These are phyloP conservation scores for Mycena capillaripes DNA, from an alignment of 768 basidiomycete genomes.

Conservation along the genomic window DNA sequence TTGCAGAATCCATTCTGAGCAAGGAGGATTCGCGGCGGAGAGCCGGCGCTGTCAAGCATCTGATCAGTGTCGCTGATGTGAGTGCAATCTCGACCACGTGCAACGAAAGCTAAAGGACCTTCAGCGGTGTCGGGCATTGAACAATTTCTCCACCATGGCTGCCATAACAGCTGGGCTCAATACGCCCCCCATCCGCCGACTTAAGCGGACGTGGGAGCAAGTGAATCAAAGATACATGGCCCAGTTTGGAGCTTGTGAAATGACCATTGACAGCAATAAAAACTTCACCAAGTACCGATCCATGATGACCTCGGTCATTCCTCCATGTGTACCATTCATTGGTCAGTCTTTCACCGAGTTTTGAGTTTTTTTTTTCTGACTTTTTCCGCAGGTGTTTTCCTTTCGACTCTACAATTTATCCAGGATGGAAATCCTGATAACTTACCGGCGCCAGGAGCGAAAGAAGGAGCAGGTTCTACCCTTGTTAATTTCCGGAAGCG, in stretches of 20 bases:
- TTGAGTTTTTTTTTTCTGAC: conserved; percentile 25
- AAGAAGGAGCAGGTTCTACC: conserved; percentile 43
- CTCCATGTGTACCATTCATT: conserved; percentile 97
- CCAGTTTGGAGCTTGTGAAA: conserved; percentile 84
- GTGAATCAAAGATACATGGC: conserved; percentile 82
- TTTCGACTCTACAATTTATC: conserved; percentile 97
- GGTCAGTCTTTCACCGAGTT: conserved; percentile 63
- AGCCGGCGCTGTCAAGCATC: conserved; percentile 86
- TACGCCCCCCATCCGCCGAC: conserved; percentile 90
- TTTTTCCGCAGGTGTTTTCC: conserved; percentile 82
- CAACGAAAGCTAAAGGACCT: conserved; percentile 24
- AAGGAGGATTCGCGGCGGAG: conserved; percentile 89
- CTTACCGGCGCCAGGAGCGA: conserved; percentile 53
- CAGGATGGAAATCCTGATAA: conserved; percentile 96
- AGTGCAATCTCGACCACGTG: conserved; percentile 45
- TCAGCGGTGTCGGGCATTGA: conserved; percentile 88
- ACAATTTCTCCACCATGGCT: conserved; percentile 98
- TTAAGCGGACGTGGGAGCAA: conserved; percentile 95
- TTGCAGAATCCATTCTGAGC: conserved; percentile 84
- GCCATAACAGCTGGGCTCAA: conserved; percentile 96
- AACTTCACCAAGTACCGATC: conserved; percentile 95
- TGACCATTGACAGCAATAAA: conserved; percentile 92
- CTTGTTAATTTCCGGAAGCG: conserved; percentile 97
- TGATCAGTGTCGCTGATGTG: conserved; percentile 93
- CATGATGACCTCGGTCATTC: conserved; percentile 84